Conservation (phyloP, 371 early-diverging fungal species). For the Rhizopus sp. region DNA sequence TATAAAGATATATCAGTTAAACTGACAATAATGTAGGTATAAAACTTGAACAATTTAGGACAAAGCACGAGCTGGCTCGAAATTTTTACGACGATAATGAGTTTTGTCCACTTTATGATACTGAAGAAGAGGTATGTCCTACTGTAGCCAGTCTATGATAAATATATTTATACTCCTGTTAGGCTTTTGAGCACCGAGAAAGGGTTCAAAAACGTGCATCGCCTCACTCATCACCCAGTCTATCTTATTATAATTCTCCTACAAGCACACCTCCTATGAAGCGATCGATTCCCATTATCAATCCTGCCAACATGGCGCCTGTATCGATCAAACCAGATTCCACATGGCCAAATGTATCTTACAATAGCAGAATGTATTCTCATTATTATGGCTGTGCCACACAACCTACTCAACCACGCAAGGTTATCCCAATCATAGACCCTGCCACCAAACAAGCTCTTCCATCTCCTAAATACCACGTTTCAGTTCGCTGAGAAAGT, state of each 20-base stretch:
- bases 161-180: neutral
- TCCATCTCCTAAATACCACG: too few relatives aligned
- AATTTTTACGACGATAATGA: constrained; percentile 50
- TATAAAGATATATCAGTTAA: neutral
- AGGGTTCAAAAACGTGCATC: constrained; percentile 41
- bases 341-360: too few relatives aligned
- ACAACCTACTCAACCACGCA: constrained; percentile 4
- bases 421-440: constrained; percentile 10
- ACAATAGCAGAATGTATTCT: too few relatives aligned
- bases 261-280: too few relatives aligned
- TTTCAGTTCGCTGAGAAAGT: too few relatives aligned
- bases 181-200: constrained; percentile 37
- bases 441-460: constrained; percentile 13
- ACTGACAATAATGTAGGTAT: constrained; percentile 1
- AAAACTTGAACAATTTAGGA: constrained; percentile 38
- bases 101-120: constrained; percentile 36
- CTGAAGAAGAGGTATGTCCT: constrained; percentile 30
- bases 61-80: constrained; percentile 44
- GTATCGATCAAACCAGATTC: constrained; percentile 22
- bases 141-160: neutral
- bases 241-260: neutral
- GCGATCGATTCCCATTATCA: constrained; percentile 45
- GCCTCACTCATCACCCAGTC: constrained; percentile 33
- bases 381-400: too few relatives aligned
- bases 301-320: constrained; percentile 40